Evolutionary conservation across 1,284 basidiomycete genomes (phyloP), one percentile per base, ranked within the genome.

Genomic region (Austropuccinia psidii): DNA sequence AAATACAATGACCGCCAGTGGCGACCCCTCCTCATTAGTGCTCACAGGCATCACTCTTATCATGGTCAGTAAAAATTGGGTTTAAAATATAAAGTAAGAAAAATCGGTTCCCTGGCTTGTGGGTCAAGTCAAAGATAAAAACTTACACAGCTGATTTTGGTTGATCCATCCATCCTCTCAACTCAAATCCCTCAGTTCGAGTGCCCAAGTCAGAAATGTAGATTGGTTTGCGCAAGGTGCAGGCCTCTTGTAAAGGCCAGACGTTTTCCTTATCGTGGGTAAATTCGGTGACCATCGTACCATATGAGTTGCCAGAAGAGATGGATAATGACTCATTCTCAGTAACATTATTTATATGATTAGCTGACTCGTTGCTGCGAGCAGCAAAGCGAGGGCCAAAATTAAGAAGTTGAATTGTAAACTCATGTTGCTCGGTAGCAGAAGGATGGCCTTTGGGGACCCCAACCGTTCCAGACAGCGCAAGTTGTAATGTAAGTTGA

Each of bases 181-280:
- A 29, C 33, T 72, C 68, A 43, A 72, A 62, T 41, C 58, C 58
- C 21, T 50, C 24, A 7, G 68, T 57, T n/a, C 68, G 55, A 24
- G 47, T 43, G 45, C 68, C 68, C 39, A 72, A 29, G 19, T 72
- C 21, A 72, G 57, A 43, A 35, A 72, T 62, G 47, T 72, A 62
- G 21, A 72, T 72, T 13, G 68, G 68, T 31, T 52, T 61, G 24
- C 58, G 39, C 19, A 72, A 61, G 17, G 68, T 72, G 24, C 68
- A 72, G 31, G 58, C 68, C 43, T 72, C 68, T 62, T 60, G 57
- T 29, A 72, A 24, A 45, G 68, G 68, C 68, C 68, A 72, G n/a
- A 61, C 58, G 6, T 47, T 31, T 39, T 8, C 35, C 15, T 61
- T 39, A 39, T 72, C 57, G 9, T 72, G 57, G 15, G 35, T 61